These are phyloP conservation scores for Funneliformis mosseae DNA, from an alignment of 192 early-diverging fungal genomes.

Conservation along the genomic window DNA sequence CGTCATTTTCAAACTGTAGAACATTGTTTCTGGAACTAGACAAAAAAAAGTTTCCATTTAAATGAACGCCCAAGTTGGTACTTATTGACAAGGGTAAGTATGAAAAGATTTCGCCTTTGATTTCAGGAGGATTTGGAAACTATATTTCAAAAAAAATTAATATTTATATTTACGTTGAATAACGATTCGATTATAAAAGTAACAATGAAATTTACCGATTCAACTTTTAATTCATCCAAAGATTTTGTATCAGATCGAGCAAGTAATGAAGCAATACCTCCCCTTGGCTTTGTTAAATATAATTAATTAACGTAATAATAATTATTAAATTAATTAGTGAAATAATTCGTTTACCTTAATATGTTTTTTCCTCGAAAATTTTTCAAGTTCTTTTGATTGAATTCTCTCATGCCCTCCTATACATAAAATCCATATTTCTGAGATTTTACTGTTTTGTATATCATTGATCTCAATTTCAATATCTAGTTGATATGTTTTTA, in stretches of 20 bases:
- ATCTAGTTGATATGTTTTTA: neutral
- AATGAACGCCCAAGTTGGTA: slow-evolving; percentile 12
- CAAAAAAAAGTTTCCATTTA: slow-evolving; percentile 32
- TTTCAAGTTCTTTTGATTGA: too few relatives aligned
- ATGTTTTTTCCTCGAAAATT: too few relatives aligned
- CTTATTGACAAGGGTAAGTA: slow-evolving; percentile 39
- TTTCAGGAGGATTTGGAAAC: neutral
- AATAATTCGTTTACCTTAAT: too few relatives aligned
- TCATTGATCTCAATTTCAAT: neutral
- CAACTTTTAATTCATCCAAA: neutral
- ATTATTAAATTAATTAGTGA: too few relatives aligned
- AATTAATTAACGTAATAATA: too few relatives aligned
- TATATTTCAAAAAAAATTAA: neutral
- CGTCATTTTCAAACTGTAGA: neutral
- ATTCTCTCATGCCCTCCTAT: too few relatives aligned
- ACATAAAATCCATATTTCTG: too few relatives aligned
- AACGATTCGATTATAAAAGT: neutral
- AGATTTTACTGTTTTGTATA: neutral
- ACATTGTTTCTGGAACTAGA: slow-evolving; percentile 36
- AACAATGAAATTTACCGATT: neutral
- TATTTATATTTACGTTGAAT: neutral
- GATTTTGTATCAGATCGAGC: neutral
- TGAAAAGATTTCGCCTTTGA: slow-evolving; percentile 35
- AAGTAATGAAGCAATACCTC: neutral
- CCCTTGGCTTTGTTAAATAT: neutral